Conservation (phyloP, 805 yeast species). For the Candida vartiovaarae region DNA sequence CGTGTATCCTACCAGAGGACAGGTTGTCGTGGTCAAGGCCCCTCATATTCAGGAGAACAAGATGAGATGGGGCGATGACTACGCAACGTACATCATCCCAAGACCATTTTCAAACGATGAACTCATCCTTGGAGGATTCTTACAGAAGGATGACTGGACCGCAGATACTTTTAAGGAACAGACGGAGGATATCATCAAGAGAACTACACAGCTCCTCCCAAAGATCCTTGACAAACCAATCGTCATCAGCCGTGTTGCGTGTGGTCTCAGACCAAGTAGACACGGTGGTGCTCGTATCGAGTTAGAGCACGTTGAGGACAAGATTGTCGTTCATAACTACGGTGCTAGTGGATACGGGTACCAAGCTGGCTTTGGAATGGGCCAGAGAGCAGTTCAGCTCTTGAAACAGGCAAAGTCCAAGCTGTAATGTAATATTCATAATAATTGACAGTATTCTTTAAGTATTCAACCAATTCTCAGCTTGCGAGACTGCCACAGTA, state of each 20-base stretch:
- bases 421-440: background rate
- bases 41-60: constrained; percentile 58
- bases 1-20: constrained; percentile 74
- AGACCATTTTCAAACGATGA: constrained; percentile 62
- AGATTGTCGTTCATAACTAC: constrained; percentile 56
- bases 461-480: constrained; percentile 14
- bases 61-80: constrained; percentile 53
- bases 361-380: constrained; percentile 62
- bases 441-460: background rate
- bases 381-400: constrained; percentile 36
- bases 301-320: constrained; percentile 37
- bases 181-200: constrained; percentile 51
- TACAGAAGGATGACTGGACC: constrained; percentile 57
- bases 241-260: constrained; percentile 56
- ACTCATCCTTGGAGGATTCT: constrained; percentile 68
- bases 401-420: constrained; percentile 3
- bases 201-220: constrained; percentile 50
- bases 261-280: constrained; percentile 74
- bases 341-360: constrained; percentile 66
- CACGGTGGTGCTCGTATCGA: constrained; percentile 73
- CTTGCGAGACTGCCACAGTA: constrained; percentile 12
- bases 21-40: constrained; percentile 65
- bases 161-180: constrained; percentile 51
- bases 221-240: constrained; percentile 36
- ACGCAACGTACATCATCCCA: constrained; percentile 65